phyloP scores from a whole-genome alignment of 352 stramenopile species.

The Thraustotheca clavata region DNA sequence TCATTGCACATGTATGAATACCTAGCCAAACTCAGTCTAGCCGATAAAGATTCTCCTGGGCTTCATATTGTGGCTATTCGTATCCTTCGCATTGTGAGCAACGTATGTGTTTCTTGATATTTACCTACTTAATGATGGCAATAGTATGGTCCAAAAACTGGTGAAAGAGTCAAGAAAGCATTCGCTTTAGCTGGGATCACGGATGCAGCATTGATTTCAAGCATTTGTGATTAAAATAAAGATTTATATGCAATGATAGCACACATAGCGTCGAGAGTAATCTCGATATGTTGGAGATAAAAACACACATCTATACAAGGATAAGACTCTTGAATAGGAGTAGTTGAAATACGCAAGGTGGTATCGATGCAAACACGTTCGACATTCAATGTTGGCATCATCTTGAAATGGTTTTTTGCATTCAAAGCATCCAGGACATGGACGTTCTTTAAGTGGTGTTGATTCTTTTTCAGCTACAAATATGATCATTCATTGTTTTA shows the following conservation, averaged over 20 bases:
- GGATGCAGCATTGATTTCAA: not conserved
- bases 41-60: not conserved
- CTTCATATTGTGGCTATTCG: not conserved
- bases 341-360: conserved; percentile 8
- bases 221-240: not conserved
- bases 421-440: conserved; percentile 6
- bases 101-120: not conserved
- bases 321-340: not conserved
- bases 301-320: conserved; percentile 5
- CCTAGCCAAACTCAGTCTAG: not conserved
- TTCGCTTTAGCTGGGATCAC: not conserved
- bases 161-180: not conserved
- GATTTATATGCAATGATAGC: conserved; percentile 5
- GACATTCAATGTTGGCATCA: not conserved
- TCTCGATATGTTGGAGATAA: conserved; percentile 8
- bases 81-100: not conserved
- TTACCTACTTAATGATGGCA: not conserved
- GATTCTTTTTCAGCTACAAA: conserved; percentile 20
- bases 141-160: not conserved
- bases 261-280: conserved; percentile 12
- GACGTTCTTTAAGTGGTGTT: conserved; percentile 14
- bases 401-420: conserved; percentile 8
- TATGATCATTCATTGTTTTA: not conserved
- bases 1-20: conserved; percentile 8
- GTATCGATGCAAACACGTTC: not conserved